These are phyloP conservation scores for Myotisia sp. DNA, from an alignment of 2,329 filamentous ascomycete species.

Conservation along the genomic window DNA sequence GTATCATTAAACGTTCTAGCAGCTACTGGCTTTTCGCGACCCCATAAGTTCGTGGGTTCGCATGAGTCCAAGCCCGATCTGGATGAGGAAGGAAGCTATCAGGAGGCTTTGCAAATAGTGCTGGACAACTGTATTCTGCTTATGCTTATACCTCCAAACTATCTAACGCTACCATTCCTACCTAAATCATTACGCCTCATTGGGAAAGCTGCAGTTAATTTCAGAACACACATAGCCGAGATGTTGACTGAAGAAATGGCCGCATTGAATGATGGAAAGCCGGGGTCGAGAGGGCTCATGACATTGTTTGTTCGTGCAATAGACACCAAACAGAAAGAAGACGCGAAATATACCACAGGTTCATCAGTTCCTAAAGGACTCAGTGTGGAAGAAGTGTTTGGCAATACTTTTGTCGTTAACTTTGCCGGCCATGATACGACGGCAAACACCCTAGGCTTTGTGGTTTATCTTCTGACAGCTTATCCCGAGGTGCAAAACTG, in stretches of 20 bases:
- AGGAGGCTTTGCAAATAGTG: not conserved
- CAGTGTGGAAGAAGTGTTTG: conserved; percentile 27
- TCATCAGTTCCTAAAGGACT: conserved; percentile 15
- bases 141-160: not conserved
- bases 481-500: conserved; percentile 39
- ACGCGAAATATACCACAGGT: conserved; percentile 15
- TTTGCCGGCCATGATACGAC: conserved; percentile 37
- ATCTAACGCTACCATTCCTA: not conserved
- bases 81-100: not conserved
- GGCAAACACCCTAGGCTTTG: conserved; percentile 37
- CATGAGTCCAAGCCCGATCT: not conserved
- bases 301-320: conserved; percentile 20
- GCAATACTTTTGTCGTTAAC: conserved; percentile 36
- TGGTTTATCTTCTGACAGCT: conserved; percentile 33
- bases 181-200: not conserved
- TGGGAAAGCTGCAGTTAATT: not conserved
- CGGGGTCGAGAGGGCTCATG: conserved; percentile 7
- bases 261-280: not conserved
- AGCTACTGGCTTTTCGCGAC: not conserved
- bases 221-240: not conserved
- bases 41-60: not conserved
- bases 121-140: not conserved
- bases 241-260: not conserved
- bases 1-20: not conserved
- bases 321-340: conserved; percentile 13